phyloP scores from a whole-genome alignment of 257 asterid species.

The Fraxinus americana region DNA sequence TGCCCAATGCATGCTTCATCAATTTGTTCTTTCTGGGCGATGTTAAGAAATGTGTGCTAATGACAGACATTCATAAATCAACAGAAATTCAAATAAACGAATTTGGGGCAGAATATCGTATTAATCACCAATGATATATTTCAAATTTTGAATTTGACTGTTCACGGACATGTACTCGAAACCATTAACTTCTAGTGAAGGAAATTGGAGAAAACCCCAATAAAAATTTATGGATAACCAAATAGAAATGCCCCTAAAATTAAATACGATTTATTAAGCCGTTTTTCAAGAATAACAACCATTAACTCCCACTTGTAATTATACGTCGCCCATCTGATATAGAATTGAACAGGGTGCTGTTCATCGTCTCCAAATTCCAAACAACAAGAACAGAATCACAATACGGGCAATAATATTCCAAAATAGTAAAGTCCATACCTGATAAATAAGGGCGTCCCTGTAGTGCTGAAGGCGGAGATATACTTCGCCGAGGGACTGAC shows the following conservation, averaged over 20 bases:
- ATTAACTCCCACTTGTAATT: not conserved
- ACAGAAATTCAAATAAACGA: not conserved
- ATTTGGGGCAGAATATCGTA: not conserved
- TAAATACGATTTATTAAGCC: not conserved
- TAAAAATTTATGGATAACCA: not conserved
- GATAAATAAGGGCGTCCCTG: slow-evolving; percentile 65
- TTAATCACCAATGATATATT: not conserved
- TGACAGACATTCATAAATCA: not conserved
- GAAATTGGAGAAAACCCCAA: not conserved
- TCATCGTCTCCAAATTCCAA: not conserved
- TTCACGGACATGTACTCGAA: not conserved
- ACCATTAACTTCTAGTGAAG: not conserved
- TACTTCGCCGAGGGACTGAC: slow-evolving; percentile 94
- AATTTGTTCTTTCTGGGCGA: not conserved
- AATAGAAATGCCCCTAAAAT: not conserved
- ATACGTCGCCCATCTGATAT: not conserved
- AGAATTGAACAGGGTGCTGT: not conserved
- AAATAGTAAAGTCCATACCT: slow-evolving; percentile 40
- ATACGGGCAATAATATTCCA: not conserved
- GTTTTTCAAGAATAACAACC: not conserved
- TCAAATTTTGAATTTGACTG: not conserved
- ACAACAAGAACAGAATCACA: not conserved
- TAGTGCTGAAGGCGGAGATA: slow-evolving; percentile 65
- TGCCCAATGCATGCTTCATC: not conserved
- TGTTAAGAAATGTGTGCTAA: not conserved